These are phyloP conservation scores for Sequoia sempervirens DNA, from an alignment of 75 land plant genomes.

Conservation along the genomic window DNA sequence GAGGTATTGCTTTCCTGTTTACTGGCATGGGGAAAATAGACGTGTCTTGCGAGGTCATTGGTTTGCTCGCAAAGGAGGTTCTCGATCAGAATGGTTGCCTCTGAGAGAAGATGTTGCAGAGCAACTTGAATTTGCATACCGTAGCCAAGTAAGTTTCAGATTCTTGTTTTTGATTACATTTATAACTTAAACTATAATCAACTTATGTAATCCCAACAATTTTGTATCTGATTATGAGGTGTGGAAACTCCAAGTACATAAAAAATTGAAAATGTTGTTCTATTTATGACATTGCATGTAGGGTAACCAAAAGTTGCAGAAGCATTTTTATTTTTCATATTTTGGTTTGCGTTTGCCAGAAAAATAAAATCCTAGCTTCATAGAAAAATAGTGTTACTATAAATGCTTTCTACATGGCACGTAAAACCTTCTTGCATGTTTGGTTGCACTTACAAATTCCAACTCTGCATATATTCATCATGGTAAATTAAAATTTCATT, in stretches of 20 bases:
- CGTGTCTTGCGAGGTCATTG: slow-evolving; percentile 96
- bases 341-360: not conserved
- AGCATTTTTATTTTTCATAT: not conserved
- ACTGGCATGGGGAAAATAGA: slow-evolving; percentile 93
- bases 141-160: slow-evolving; percentile 49
- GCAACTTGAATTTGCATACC: slow-evolving; percentile 91
- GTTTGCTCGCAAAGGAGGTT: slow-evolving; percentile 91
- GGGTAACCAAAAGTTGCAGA: not conserved
- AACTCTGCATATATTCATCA: not conserved
- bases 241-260: not conserved
- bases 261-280: not conserved
- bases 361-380: not conserved
- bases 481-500: not conserved
- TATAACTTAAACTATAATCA: not conserved
- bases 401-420: not conserved
- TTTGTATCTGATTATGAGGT: not conserved
- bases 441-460: not conserved
- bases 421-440: not conserved
- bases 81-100: slow-evolving; percentile 82
- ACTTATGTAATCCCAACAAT: not conserved
- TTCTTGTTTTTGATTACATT: not conserved
- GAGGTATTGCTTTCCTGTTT: slow-evolving; percentile 92
- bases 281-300: not conserved
- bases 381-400: not conserved
- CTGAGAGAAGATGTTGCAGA: slow-evolving; percentile 93